A percentile compares a stretch with the other conserved stretches of the same genome.
Evolutionary conservation across 352 stramenopile species (phyloP).

Genomic region (Phytopythium montanum): DNA sequence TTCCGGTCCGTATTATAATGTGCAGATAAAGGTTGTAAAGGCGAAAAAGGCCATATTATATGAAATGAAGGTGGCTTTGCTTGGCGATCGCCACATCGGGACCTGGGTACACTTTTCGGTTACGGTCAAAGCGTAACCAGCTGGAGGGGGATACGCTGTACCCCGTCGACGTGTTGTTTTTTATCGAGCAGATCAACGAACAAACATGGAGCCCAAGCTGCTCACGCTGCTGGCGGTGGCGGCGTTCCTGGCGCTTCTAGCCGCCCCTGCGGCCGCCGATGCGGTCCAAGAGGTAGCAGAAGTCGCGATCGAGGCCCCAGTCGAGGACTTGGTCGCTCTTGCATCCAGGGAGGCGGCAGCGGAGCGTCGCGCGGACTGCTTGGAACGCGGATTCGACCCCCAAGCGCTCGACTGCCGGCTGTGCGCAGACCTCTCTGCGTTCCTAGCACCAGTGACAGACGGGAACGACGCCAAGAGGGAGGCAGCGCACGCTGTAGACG

Average conservation of each 20-base stretch:
- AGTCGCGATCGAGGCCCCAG: background rate
- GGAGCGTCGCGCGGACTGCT: slow-evolving; percentile 16
- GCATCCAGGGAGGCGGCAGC: slow-evolving; percentile 9
- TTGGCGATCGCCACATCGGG: background rate
- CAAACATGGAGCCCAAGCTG: background rate
- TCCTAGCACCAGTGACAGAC: slow-evolving; percentile 25
- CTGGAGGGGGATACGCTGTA: background rate
- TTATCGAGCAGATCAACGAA: background rate
- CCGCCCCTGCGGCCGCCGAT: background rate
- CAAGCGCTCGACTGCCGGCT: slow-evolving; percentile 57
- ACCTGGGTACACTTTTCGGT: background rate
- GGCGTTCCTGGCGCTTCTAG: slow-evolving; percentile 1
- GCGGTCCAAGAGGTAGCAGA: background rate
- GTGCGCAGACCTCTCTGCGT: slow-evolving; percentile 42
- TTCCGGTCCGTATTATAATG: background rate
- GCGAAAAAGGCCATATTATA: too few relatives aligned
- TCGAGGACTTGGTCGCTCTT: background rate
- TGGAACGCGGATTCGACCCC: slow-evolving; percentile 45
- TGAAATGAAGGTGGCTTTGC: too few relatives aligned
- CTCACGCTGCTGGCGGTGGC: background rate
- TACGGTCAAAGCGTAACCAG: background rate
- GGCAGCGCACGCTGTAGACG: slow-evolving; percentile 4
- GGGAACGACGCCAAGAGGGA: background rate
- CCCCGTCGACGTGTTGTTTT: background rate
- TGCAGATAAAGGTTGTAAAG: background rate